These are phyloP conservation scores for Mucor irregularis DNA, from an alignment of 371 early-diverging fungal species.

Conservation along the genomic window DNA sequence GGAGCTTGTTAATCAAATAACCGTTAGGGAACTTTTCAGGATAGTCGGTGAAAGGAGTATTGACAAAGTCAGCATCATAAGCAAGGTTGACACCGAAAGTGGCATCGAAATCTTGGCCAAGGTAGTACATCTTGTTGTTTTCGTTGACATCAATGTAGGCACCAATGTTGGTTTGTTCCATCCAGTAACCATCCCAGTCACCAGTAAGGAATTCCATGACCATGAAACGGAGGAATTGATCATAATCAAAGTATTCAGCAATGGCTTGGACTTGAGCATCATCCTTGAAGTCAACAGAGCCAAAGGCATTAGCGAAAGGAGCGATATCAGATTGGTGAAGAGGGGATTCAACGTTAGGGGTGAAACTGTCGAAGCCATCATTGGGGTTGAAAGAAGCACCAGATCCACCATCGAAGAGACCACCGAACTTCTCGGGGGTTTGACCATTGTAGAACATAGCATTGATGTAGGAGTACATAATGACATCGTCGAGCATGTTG, in stretches of 20 bases:
- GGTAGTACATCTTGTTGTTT: slow-evolving; percentile 42
- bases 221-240: slow-evolving; percentile 57
- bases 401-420: slow-evolving; percentile 56
- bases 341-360: slow-evolving; percentile 39
- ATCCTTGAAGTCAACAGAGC: slow-evolving; percentile 31
- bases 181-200: slow-evolving; percentile 64
- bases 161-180: slow-evolving; percentile 55
- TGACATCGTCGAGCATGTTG: slow-evolving; percentile 55
- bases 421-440: slow-evolving; percentile 43
- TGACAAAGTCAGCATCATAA: slow-evolving; percentile 28
- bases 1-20: slow-evolving; percentile 52
- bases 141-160: slow-evolving; percentile 51
- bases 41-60: slow-evolving; percentile 39
- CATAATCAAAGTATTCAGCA: slow-evolving; percentile 41
- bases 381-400: slow-evolving; percentile 48
- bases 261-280: slow-evolving; percentile 42
- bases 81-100: slow-evolving; percentile 59
- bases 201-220: slow-evolving; percentile 59
- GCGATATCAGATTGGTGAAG: slow-evolving; percentile 29
- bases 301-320: slow-evolving; percentile 36
- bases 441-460: slow-evolving; percentile 53
- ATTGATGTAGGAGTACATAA: slow-evolving; percentile 47
- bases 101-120: slow-evolving; percentile 59
- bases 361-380: slow-evolving; percentile 31
- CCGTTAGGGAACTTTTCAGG: slow-evolving; percentile 36